Evolutionary conservation across 805 yeast genomes (phyloP), one percentile per base, ranked within the genome.

Genomic region (Spathaspora boniae): DNA sequence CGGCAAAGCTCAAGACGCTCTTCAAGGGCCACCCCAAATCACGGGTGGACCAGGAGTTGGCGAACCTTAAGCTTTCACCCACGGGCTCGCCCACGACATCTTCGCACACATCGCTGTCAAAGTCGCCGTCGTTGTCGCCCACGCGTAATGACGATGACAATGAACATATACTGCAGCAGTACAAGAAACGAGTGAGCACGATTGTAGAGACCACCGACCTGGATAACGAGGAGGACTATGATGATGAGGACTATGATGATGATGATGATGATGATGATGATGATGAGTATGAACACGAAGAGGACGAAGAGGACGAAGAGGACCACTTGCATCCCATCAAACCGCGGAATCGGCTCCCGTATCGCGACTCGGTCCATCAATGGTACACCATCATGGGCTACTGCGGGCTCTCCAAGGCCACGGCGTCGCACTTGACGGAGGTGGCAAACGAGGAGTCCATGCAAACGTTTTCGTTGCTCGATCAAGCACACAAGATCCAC

Each of bases 391-490:
- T 62, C 15, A 60, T 62, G 59, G 64, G 57, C n/a, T 55, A 57
- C 41, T 62, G 68, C 38, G 66, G 65, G 36, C 16, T 38, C 40
- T 9, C 34, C 40, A 14, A 43, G 34, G 35, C 33, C 43, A 31
- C 45, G 51, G 31, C 40, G 9, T 21, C 16, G 11, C 15, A 41
- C 31, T 31, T 48, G 41, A 29, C 46, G 28, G 37, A 40, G 5
- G 23, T 47, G 7, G 67, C 65, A 9, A 52, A 59, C 38, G 62
- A 58, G 27, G 68, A 59, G 38, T 61, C 58, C 56, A 45, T 49
- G 33, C 41, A 52, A 16, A 62, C 69, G 0, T 60, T 41, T 31
- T 60, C 67, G 5, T 41, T 63, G 7, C 36, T 63, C 12, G 50
- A 47, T 22, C 36, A 34, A 5, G 40, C 38, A 8, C 35, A 46